These are phyloP conservation scores for Musa acuminata DNA, from an alignment of 176 grass and related monocot species.

Conservation along the genomic window DNA sequence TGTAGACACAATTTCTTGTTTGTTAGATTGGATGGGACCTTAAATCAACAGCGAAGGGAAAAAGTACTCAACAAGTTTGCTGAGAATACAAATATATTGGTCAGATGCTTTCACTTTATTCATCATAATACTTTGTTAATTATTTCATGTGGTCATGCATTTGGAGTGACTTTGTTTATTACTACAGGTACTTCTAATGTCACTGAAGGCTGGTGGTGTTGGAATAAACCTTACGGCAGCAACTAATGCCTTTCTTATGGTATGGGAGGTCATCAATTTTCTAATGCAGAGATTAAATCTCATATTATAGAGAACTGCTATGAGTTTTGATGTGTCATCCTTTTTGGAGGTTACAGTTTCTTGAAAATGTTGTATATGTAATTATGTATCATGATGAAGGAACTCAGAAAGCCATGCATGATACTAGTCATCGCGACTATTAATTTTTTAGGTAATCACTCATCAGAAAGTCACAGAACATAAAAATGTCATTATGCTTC, in stretches of 20 bases:
- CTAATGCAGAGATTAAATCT: neutral
- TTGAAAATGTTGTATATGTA: too few relatives aligned
- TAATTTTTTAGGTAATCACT: too few relatives aligned
- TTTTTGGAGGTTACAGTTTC: too few relatives aligned
- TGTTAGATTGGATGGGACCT: conserved; percentile 72
- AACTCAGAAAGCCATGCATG: too few relatives aligned
- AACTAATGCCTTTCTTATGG: conserved; percentile 96
- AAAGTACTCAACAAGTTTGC: conserved; percentile 74
- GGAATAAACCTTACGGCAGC: conserved; percentile 97
- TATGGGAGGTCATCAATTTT: conserved; percentile 21
- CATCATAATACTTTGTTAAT: conserved; percentile 10
- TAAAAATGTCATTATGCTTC: too few relatives aligned
- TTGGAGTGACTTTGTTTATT: conserved; percentile 12
- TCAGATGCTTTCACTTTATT: conserved; percentile 26
- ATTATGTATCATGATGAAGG: too few relatives aligned
- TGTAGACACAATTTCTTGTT: conserved; percentile 59
- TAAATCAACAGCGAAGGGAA: conserved; percentile 78
- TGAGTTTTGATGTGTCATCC: too few relatives aligned
- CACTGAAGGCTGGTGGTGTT: conserved; percentile 93
- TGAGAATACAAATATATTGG: conserved; percentile 62
- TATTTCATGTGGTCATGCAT: neutral
- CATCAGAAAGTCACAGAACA: too few relatives aligned
- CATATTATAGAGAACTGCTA: too few relatives aligned
- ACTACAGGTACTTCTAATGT: conserved; percentile 82
- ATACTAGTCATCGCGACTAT: too few relatives aligned